A percentile compares a stretch with the other conserved stretches of the same genome.
Evolutionary conservation across 306 rosid species (phyloP).

Genomic region (Sechiopsis laciniata): DNA sequence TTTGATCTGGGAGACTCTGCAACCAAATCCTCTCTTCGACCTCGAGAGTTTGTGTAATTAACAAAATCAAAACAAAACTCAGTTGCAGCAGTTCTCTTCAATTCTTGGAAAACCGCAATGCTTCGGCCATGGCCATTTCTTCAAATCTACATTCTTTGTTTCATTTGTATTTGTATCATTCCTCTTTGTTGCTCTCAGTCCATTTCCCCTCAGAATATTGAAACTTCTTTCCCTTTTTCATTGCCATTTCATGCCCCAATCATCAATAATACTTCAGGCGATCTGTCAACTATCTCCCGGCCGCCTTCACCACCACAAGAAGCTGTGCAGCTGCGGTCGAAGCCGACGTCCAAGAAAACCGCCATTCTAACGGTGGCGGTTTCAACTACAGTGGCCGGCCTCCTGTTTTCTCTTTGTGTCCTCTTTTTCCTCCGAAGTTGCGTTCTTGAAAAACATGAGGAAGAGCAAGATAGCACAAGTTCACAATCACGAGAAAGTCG

Average conservation of each 20-base stretch:
- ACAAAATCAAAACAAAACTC: not conserved
- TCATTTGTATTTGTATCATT: slow-evolving; percentile 16
- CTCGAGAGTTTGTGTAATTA: not conserved
- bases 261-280: slow-evolving; percentile 13
- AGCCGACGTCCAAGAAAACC: slow-evolving; percentile 35
- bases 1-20: not conserved
- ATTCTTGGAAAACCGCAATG: slow-evolving; percentile 18
- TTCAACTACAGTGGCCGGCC: slow-evolving; percentile 37
- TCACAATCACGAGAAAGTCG: slow-evolving; percentile 22
- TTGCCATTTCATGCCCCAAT: slow-evolving; percentile 13
- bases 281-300: not conserved
- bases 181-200: slow-evolving; percentile 32
- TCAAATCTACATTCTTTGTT: slow-evolving; percentile 14
- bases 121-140: slow-evolving; percentile 25
- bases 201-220: slow-evolving; percentile 40
- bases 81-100: slow-evolving; percentile 12
- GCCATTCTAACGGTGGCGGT: slow-evolving; percentile 35
- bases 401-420: slow-evolving; percentile 35
- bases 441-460: slow-evolving; percentile 27
- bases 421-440: slow-evolving; percentile 29
- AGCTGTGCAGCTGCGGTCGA: not conserved
- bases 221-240: slow-evolving; percentile 43
- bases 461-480: slow-evolving; percentile 12
- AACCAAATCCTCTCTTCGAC: slow-evolving; percentile 15
- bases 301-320: not conserved